Evolutionary conservation across 177 flowering plant genomes (phyloP), one percentile per base, ranked within the genome.

Genomic region (Vitis hybrid): DNA sequence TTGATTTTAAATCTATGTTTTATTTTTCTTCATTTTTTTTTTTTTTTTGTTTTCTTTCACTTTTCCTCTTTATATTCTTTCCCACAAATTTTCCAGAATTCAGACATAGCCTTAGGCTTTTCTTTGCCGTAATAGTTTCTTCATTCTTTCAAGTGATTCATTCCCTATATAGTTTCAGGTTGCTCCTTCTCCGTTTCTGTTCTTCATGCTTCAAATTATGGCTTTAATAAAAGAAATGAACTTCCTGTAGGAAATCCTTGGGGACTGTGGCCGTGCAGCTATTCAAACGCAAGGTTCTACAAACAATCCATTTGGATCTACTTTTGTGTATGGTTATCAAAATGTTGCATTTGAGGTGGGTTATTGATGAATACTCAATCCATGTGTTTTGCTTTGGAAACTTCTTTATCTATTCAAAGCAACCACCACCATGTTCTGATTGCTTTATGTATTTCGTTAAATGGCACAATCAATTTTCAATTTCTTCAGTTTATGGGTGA

Each of bases 241-340:
- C 55, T 8, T n/a, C 62, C 68, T 79, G 62, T 72, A 95, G 99
- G 99, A 88, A 68, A 88, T 93, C 62, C 97, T 95, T 50, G 99
- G 99, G 68, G 97, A 95, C 74, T 84, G 94, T 81, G 99, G 98
- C 55, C 90, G 89, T 65, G 98, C 97, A 67, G 98, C 97, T 51
- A 93, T 95, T 35, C 97, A 93, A 77, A 91, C 99, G 55, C 97
- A 93, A 78, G 99, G 98, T 48, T 95, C 98, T 61, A 77, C 87
- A 2, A 88, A 86, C 84, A 95, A 95, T 78, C 99, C 97, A 60
- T 95, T 95, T 82, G 99, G 99, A 72, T 89, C 97, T 46, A 93
- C 99, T 55, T 86, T 90, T 77, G 99, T 95, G 15, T 93, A 95
- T 82, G 99, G 98, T 10, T 95, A 91, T 78, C 99, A 84, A 61